Evolutionary conservation across 257 asterid species (phyloP), one percentile per base, ranked within the genome.

Genomic region (Plectranthus barbatus): DNA sequence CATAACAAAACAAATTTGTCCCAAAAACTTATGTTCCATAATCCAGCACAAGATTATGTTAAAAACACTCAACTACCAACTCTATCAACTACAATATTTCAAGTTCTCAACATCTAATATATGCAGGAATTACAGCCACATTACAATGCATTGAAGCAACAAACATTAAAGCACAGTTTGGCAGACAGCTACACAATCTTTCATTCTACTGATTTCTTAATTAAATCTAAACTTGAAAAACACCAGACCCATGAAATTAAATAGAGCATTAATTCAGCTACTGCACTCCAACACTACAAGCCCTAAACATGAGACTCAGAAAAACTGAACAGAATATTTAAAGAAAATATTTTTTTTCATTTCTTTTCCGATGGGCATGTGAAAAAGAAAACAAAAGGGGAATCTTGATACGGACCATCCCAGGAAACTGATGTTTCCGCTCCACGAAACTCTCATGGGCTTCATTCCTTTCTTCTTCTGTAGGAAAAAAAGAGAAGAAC

Each of bases 401-500:
- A 39, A 36, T 2, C 33, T 7, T 1, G 29, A 54, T 15, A 41
- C 62, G 29, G 2, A 88, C 98, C 94, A 70, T 77, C 44, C 77
- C 81, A 57, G 87, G 95, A 72, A 91, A 91, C 42, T 80, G 81
- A 61, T 88, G 98, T 26, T 57, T 88, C 66, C 96, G 81, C 79
- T 88, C 95, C 60, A 70, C 88, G 68, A 81, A 84, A 71, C 60
- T 78, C 60, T 80, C 83, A 17, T 67, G 57, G 64, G 56, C 54
- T 55, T 75, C 88, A 49, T 42, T 55, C 21, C 23, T 72, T 56
- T 83, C 95, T 67, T 80, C 96, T 51, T 81, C 96, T 84, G 80
- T 48, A 31, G 24, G 56, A 42, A 9, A 42, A 9, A 36, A 19
- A 9, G 2, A 15, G 17, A 29, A 34, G 46, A 29, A 33, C 9